Conservation (phyloP, 495 filamentous ascomycete species). For the Penicillium herquei region DNA sequence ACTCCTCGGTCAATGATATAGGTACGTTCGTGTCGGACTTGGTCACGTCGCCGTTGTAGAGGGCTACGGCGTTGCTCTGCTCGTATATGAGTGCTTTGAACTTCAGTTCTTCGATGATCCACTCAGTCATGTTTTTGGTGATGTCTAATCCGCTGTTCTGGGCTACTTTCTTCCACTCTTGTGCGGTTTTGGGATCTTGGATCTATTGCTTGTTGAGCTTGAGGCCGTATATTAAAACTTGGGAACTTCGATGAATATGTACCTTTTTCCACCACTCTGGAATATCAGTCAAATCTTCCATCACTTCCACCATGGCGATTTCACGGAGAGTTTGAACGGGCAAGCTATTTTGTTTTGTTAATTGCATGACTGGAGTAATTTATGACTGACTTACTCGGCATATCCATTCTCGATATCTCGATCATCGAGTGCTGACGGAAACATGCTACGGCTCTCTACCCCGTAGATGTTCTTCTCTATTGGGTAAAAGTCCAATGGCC, state of each 20-base stretch:
- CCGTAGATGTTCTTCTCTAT: slow-evolving; percentile 32
- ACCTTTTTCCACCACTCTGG: slow-evolving; percentile 54
- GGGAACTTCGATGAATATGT: not conserved
- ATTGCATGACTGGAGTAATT: not conserved
- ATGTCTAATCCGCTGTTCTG: slow-evolving; percentile 31
- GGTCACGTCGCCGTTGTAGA: slow-evolving; percentile 37
- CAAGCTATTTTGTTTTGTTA: slow-evolving; percentile 15
- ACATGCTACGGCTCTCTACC: slow-evolving; percentile 26
- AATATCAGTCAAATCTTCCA: slow-evolving; percentile 47
- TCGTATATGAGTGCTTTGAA: slow-evolving; percentile 45
- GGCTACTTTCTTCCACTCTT: slow-evolving; percentile 40
- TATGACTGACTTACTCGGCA: slow-evolving; percentile 24
- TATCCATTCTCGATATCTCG: slow-evolving; percentile 35
- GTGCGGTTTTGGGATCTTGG: slow-evolving; percentile 39
- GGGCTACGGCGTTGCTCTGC: slow-evolving; percentile 27
- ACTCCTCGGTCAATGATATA: slow-evolving; percentile 27
- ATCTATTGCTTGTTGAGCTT: slow-evolving; percentile 13
- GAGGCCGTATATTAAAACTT: not conserved
- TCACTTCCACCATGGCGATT: slow-evolving; percentile 31
- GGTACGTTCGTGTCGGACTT: slow-evolving; percentile 40
- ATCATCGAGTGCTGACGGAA: slow-evolving; percentile 32
- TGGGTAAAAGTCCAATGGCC: slow-evolving; percentile 36
- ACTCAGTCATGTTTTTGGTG: slow-evolving; percentile 48
- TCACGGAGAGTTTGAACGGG: slow-evolving; percentile 42
- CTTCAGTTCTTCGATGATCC: slow-evolving; percentile 51